Evolutionary conservation across 2,329 filamentous ascomycete genomes (phyloP).

Genomic region (Colletotrichum kahawae): DNA sequence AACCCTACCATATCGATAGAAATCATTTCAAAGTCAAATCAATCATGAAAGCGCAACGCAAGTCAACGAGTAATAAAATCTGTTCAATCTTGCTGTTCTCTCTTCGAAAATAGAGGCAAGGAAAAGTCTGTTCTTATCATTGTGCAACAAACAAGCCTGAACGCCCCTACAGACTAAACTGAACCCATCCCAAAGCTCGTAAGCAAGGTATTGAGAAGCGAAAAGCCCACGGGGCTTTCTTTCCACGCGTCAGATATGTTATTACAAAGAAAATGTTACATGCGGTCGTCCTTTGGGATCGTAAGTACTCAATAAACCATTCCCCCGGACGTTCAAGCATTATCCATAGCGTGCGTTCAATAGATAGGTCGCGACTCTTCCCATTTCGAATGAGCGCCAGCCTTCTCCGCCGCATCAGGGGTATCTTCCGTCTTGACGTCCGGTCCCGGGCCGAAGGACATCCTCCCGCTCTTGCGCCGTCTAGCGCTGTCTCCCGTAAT

Average conservation of each 20-base stretch:
- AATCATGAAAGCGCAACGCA: not conserved
- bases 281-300: not conserved
- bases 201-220: slow-evolving; percentile 3
- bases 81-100: not conserved
- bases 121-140: not conserved
- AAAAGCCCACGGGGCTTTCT: not conserved
- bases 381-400: slow-evolving; percentile 38
- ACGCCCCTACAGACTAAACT: not conserved
- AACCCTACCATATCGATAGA: not conserved
- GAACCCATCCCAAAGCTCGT: not conserved
- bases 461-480: slow-evolving; percentile 57
- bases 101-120: not conserved
- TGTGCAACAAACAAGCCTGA: not conserved
- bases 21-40: not conserved
- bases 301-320: not conserved
- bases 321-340: not conserved
- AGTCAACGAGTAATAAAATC: not conserved
- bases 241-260: not conserved
- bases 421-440: slow-evolving; percentile 42
- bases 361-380: slow-evolving; percentile 48
- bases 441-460: slow-evolving; percentile 45
- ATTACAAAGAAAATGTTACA: slow-evolving; percentile 20
- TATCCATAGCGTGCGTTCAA: slow-evolving; percentile 26
- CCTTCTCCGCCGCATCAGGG: slow-evolving; percentile 12
- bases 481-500: slow-evolving; percentile 49